Base-by-base conservation (phyloP, 2,329 filamentous ascomycete genomes). In the Arthrobotrys pseudoclavata region DNA sequence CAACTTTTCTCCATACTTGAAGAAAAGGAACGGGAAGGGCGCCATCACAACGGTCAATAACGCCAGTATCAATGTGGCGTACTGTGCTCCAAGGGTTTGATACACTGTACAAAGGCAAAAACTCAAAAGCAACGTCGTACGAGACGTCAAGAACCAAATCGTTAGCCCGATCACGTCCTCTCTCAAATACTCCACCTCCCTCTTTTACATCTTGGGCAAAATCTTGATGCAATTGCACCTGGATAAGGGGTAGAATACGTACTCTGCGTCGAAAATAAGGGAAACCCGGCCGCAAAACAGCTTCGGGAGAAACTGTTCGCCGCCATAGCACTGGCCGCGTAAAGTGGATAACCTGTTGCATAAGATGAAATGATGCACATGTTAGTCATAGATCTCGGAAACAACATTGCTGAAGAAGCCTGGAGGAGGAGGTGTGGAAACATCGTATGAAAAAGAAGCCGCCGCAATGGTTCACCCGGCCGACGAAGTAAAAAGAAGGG, bases 231-330 rank as follows among this genome's bases (percentile, higher is more conserved):
- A 48, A 3, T 47, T 20, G 34, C 26, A 37, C 2, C 7, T 10
- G 26, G 24, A 10, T 31, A 34, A 26, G 15, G 22, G 12, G 20
- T 20, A n/a, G 15, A 75, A 82, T 63, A 76, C 84, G 82, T 82
- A 85, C 83, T 84, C 79, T 86, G 91, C 29, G 89, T 87, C 15
- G 91, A 91, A 82, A 94, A 94, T 1, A 94, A 85, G 13, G 92
- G 91, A 80, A 94, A 94, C 2, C 89, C 88, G 64, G 92, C 93
- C 76, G 91, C 94, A 85, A 96, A 96, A 20, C 87, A 86, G 79
- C 91, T 93, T 66, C 94, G 88, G 71, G 91, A 88, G 83, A 96
- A 92, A 55, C 91, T 91, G 82, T 97, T 96, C 52, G 93, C 93
- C 12, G 94, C 93, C 83, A 97, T 86, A 3, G 93, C 93, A 72